Evolutionary conservation across 139 green algal genomes (phyloP), one percentile per base, ranked within the genome.

Genomic region (Coelastrella sp.): DNA sequence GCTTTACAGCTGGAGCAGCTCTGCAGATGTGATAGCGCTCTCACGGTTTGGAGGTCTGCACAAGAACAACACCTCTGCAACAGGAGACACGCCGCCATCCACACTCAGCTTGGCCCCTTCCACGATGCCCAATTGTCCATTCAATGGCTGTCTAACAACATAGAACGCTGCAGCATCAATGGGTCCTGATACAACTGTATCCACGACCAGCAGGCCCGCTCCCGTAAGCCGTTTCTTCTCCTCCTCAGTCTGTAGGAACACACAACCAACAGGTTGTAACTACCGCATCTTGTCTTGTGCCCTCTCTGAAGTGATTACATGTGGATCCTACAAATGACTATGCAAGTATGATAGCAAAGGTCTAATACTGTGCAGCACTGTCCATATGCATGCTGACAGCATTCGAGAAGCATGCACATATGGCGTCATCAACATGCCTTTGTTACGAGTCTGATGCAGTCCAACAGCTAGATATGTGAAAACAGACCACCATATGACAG

Each of bases 201-300:
- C 92, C 0, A 91, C 79, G 11, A 97, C 77, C 51, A 97, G 51
- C 48, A 97, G 79, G 3, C 93, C 94, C n/a, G 85, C 68, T 13
- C 93, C 94, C 30, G 40, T 75, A 41, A 96, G 38, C 4, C 87
- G 68, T 66, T 73, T 76, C 57, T 87, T 73, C 30, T 96, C 94
- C 23, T 95, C 91, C 21, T 94, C 89, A 0, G 88, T 92, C 91
- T 93, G 60, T 15, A 50, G 41, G 40, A 74, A n/a, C 15, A 30
- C 48, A 60, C 37, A 74, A 38, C 78, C n/a, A n/a, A n/a, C n/a
- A n/a, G n/a, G n/a, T n/a, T n/a, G n/a, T n/a, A n/a, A n/a, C n/a
- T n/a, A n/a, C n/a, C n/a, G n/a, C n/a, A n/a, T n/a, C n/a, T n/a
- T n/a, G n/a, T n/a, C n/a, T n/a, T n/a, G n/a, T n/a, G n/a, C n/a